These are phyloP conservation scores for Fusarium pseudograminearum DNA, from an alignment of 2,329 filamentous ascomycete genomes.

Conservation along the genomic window DNA sequence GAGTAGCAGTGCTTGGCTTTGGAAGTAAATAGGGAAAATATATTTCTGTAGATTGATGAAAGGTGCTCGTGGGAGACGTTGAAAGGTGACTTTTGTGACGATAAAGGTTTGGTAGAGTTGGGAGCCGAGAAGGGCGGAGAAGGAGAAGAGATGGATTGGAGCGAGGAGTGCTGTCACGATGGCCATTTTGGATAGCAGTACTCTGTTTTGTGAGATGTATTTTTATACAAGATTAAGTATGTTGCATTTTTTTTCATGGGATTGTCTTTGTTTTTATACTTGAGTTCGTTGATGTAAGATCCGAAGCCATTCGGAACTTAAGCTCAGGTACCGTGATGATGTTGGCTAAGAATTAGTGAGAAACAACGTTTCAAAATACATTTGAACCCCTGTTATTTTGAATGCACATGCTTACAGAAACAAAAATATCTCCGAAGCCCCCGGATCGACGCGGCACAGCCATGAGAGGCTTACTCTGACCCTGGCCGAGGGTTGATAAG, in stretches of 20 bases:
- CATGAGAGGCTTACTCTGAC: neutral
- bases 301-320: conserved; percentile 45
- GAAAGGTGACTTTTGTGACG: conserved; percentile 53
- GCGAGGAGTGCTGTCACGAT: conserved; percentile 44
- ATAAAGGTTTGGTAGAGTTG: conserved; percentile 57
- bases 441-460: neutral
- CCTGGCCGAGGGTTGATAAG: neutral
- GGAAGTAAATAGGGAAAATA: conserved; percentile 58
- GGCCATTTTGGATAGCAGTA: conserved; percentile 23
- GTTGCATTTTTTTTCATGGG: neutral
- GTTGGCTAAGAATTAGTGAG: neutral
- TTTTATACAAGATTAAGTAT: neutral
- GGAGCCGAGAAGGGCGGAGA: conserved; percentile 56
- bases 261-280: conserved; percentile 17
- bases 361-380: too few relatives aligned
- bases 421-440: neutral
- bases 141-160: conserved; percentile 55
- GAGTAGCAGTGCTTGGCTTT: conserved; percentile 52
- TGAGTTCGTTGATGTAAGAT: conserved; percentile 15
- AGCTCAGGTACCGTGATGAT: neutral
- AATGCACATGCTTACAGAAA: too few relatives aligned
- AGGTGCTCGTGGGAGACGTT: conserved; percentile 51
- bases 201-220: neutral
- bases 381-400: too few relatives aligned
- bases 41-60: conserved; percentile 56